These are phyloP conservation scores for Patellifolia procumbens DNA, from an alignment of 179 eudicot genomes.

Conservation along the genomic window DNA sequence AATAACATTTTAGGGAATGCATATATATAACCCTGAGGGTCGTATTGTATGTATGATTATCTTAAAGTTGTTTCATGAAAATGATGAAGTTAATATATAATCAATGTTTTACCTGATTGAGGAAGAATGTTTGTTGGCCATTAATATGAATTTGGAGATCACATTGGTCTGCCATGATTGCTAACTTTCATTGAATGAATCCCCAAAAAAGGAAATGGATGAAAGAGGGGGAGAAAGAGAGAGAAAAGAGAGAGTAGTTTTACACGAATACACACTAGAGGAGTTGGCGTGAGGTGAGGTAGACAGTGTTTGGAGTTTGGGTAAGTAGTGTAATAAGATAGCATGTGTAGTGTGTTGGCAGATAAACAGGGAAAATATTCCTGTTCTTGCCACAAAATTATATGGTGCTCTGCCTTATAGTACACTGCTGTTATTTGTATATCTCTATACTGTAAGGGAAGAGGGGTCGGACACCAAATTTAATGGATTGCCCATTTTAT, in stretches of 20 bases:
- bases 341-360: constrained; percentile 31
- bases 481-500: no score
- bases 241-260: not conserved
- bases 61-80: not conserved
- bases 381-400: not conserved
- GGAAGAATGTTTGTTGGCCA: constrained; percentile 69
- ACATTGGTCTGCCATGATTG: constrained; percentile 51
- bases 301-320: constrained; percentile 26
- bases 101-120: constrained; percentile 53
- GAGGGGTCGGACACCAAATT: no score
- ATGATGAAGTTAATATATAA: not conserved
- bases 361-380: constrained; percentile 24
- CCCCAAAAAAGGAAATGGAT: not conserved
- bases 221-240: not conserved
- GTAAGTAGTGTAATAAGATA: constrained; percentile 18
- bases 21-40: no score
- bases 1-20: no score
- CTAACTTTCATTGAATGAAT: constrained; percentile 28
- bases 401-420: not conserved
- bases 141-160: constrained; percentile 67
- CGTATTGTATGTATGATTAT: no score
- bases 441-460: no score
- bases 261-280: no score
- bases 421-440: no score
- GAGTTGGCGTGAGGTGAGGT: constrained; percentile 12